phyloP scores from a whole-genome alignment of 345 rosid species.

The Rhizophora apiculata region DNA sequence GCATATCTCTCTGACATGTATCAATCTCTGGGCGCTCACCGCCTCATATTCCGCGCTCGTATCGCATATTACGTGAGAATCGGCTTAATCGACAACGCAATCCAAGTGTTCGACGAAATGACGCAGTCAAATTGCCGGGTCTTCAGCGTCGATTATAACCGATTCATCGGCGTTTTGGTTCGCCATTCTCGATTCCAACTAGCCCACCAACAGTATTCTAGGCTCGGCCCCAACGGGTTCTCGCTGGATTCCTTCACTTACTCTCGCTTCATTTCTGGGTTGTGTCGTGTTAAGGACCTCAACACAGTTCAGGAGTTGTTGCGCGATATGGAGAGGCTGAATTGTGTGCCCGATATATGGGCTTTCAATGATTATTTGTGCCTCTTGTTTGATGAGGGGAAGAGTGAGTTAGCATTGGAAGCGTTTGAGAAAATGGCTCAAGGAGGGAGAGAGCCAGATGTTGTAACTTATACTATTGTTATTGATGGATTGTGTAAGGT shows the following conservation, averaged over 20 bases:
- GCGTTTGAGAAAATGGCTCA: conserved; percentile 49
- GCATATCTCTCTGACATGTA: conserved; percentile 46
- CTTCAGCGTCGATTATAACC: conserved; percentile 74
- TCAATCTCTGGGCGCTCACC: conserved; percentile 76
- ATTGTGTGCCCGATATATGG: conserved; percentile 72
- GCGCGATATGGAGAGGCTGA: conserved; percentile 64
- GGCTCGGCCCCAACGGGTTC: conserved; percentile 66
- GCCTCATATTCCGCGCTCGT: conserved; percentile 78
- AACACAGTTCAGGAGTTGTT: conserved; percentile 52
- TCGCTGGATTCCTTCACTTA: conserved; percentile 79
- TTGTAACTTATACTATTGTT: conserved; percentile 74
- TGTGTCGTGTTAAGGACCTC: conserved; percentile 59
- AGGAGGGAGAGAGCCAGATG: conserved; percentile 80
- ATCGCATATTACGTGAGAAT: conserved; percentile 58
- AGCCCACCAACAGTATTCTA: conserved; percentile 56
- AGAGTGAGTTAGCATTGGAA: conserved; percentile 53
- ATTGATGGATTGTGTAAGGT: conserved; percentile 64
- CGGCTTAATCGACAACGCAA: conserved; percentile 71
- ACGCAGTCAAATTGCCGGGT: conserved; percentile 68
- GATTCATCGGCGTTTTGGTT: conserved; percentile 78
- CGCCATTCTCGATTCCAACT: conserved; percentile 59
- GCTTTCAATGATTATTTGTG: conserved; percentile 71
- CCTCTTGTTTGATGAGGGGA: conserved; percentile 58
- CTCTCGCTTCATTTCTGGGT: conserved; percentile 87
- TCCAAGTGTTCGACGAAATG: conserved; percentile 90